Conservation (phyloP, 805 yeast species). For the Metschnikowia gruessii region DNA sequence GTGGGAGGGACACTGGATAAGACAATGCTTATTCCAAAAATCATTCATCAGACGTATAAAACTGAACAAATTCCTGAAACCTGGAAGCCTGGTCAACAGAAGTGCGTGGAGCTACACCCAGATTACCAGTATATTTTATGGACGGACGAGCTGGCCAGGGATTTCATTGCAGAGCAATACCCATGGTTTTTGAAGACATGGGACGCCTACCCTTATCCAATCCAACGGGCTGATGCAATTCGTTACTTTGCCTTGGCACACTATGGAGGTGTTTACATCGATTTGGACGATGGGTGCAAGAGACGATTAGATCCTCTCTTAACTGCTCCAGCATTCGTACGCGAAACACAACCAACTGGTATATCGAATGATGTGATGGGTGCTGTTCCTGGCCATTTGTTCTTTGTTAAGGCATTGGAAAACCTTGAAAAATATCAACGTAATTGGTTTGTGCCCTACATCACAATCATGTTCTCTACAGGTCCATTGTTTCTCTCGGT, state of each 20-base stretch:
- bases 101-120: conserved; percentile 75
- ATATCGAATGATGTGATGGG: conserved; percentile 94
- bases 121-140: conserved; percentile 85
- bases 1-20: conserved; percentile 39
- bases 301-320: conserved; percentile 76
- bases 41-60: conserved; percentile 91
- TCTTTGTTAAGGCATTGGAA: conserved; percentile 68
- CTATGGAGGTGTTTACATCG: conserved; percentile 88
- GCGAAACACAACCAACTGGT: conserved; percentile 88
- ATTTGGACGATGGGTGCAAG: conserved; percentile 85
- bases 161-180: conserved; percentile 73
- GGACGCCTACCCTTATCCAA: conserved; percentile 75
- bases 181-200: conserved; percentile 85
- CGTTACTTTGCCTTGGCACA: conserved; percentile 80
- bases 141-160: conserved; percentile 83
- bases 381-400: conserved; percentile 80
- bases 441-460: conserved; percentile 82
- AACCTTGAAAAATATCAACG: conserved; percentile 55
- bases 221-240: conserved; percentile 87
- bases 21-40: conserved; percentile 73
- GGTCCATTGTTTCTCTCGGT: conserved; percentile 88
- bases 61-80: conserved; percentile 71
- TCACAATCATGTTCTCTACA: conserved; percentile 90
- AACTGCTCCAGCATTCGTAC: conserved; percentile 77
- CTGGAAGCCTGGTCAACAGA: conserved; percentile 77